Conservation (phyloP, 805 yeast genomes). For the Ogataea parapolymorpha region DNA sequence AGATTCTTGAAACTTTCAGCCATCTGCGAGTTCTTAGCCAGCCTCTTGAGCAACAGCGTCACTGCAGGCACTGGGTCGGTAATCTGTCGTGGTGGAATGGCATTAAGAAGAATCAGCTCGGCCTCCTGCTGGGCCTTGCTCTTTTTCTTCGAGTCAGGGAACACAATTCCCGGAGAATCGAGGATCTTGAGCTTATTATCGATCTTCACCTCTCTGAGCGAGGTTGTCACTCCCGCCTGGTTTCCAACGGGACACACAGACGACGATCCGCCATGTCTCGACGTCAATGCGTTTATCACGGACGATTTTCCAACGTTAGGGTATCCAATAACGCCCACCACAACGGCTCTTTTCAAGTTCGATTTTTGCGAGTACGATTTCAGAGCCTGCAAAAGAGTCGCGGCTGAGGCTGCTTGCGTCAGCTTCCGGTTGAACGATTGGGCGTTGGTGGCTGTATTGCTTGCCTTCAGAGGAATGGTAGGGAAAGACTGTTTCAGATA, state of each 20-base stretch:
- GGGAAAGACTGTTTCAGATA: conserved; percentile 83
- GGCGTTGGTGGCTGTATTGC: conserved; percentile 68
- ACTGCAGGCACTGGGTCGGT: conserved; percentile 84
- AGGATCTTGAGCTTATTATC: conserved; percentile 84
- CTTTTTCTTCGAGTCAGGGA: conserved; percentile 59
- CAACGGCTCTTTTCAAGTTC: conserved; percentile 81
- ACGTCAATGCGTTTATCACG: conserved; percentile 81
- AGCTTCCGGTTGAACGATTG: conserved; percentile 70
- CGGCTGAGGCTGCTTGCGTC: conserved; percentile 68
- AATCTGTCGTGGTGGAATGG: conserved; percentile 83
- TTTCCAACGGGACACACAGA: conserved; percentile 95
- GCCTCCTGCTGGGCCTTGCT: conserved; percentile 66
- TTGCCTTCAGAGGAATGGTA: conserved; percentile 82
- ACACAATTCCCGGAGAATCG: conserved; percentile 97
- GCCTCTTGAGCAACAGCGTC: conserved; percentile 67
- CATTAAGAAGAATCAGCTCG: conserved; percentile 83
- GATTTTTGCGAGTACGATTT: conserved; percentile 82
- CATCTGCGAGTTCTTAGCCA: conserved; percentile 72
- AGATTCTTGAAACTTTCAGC: conserved; percentile 69
- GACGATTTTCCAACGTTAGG: conserved; percentile 98
- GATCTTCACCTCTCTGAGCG: conserved; percentile 86
- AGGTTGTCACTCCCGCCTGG: conserved; percentile 95
- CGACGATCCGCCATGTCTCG: conserved; percentile 68
- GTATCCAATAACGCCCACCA: conserved; percentile 95
- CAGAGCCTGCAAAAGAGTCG: conserved; percentile 70